Evolutionary conservation across 75 land plant genomes (phyloP).

Genomic region (Cunninghamia lanceolata): DNA sequence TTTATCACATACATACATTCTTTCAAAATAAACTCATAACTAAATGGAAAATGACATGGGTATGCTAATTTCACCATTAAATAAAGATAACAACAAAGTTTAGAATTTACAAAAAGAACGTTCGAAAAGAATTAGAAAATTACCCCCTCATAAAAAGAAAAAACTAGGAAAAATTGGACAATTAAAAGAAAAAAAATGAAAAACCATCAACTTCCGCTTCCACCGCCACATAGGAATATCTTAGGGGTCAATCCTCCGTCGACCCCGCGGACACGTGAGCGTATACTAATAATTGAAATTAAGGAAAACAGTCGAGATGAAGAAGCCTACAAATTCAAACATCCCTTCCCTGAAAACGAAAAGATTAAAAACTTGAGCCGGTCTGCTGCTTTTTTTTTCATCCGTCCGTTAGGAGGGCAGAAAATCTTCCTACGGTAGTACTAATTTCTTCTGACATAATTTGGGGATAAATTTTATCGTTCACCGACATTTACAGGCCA

Average conservation of each 20-base stretch:
- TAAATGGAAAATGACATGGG: too few species aligned
- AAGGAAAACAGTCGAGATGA: neutral
- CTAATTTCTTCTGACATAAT: neutral
- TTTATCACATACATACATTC: too few species aligned
- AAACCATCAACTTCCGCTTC: too few species aligned
- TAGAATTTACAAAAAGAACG: too few species aligned
- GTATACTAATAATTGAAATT: neutral
- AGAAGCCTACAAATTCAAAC: neutral
- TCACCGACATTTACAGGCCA: neutral
- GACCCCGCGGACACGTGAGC: neutral
- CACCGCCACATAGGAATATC: too few species aligned
- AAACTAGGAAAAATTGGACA: too few species aligned
- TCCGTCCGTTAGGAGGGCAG: neutral
- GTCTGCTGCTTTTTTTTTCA: neutral
- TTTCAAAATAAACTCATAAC: too few species aligned
- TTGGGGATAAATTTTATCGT: neutral
- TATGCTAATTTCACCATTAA: too few species aligned
- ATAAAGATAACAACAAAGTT: too few species aligned
- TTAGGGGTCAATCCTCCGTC: neutral
- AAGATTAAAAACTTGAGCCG: neutral
- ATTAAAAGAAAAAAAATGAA: too few species aligned
- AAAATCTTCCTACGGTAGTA: neutral
- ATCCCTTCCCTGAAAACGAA: neutral
- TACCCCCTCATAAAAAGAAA: too few species aligned
- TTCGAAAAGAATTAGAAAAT: too few species aligned